Evolutionary conservation across 2,329 filamentous ascomycete species (phyloP), one percentile per base, ranked within the genome.

Genomic region (Geosmithia morbida): DNA sequence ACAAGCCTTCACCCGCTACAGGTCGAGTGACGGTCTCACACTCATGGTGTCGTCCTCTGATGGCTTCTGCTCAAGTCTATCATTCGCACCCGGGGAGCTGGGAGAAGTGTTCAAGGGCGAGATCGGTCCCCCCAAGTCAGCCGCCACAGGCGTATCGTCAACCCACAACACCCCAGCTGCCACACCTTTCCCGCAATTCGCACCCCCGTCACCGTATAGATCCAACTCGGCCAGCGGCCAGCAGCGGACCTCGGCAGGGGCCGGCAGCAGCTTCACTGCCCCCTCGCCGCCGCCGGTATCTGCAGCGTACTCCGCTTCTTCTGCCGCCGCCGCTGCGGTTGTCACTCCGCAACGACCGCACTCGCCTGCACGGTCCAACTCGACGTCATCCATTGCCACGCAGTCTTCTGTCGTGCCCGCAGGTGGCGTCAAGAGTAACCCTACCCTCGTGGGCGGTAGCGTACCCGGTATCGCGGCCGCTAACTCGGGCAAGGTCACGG

Each of bases 41-140:
- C 69, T 98, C 19, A 72, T 98, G 45, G 94, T 98, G 68, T 92
- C 88, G n/a, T 98, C 92, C 0, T 96, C 92, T 0, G 92, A 98
- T 62, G 92, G 92, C 0, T 98, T 97, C 68, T 98, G 92, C 62
- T 98, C 92, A 0, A 84, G 86, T 0, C 70, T 98, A 6, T 85
- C 88, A 0, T 98, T 98, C 59, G 66, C 77, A 1, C 70, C 84
- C 2, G 86, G 87, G 8, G 92, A 98, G 62, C 70, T 98, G 1
- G 92, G 92, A 13, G 81, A 90, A 53, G 67, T 80, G 5, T 94
- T 94, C 61, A 81, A 79, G 8, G 83, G 82, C 30, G 80, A 87
- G 46, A 61, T 81, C 40, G 68, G 71, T n/a, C 67, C 68, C 14
- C 59, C 65, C 29, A 77, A 72, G 53, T 59, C 66, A 11, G 19